Percentiles rank a stretch among this genome's conserved stretches.
Evolutionary conservation across 345 rosid genomes (phyloP).

Genomic region (Syzygium jambos): DNA sequence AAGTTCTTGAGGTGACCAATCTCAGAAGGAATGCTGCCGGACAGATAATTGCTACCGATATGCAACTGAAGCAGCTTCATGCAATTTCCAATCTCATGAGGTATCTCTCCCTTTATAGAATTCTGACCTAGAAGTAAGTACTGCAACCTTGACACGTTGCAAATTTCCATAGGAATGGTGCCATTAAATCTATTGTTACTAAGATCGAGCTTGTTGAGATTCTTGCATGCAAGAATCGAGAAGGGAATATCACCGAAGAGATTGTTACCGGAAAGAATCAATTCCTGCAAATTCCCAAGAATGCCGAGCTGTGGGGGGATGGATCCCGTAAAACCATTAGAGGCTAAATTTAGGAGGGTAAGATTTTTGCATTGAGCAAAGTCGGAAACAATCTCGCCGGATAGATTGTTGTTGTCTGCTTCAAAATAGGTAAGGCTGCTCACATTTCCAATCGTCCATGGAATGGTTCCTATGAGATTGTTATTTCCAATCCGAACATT

Average conservation of each 20-base stretch:
- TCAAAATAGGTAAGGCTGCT: slow-evolving; percentile 87
- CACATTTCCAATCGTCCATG: slow-evolving; percentile 67
- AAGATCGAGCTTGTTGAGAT: slow-evolving; percentile 83
- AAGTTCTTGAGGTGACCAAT: slow-evolving; percentile 62
- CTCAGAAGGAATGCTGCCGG: slow-evolving; percentile 71
- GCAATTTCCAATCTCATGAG: slow-evolving; percentile 69
- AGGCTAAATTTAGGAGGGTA: slow-evolving; percentile 77
- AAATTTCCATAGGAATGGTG: slow-evolving; percentile 58
- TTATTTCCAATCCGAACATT: slow-evolving; percentile 83
- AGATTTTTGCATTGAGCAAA: slow-evolving; percentile 75
- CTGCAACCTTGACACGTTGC: slow-evolving; percentile 56
- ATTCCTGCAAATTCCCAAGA: slow-evolving; percentile 77
- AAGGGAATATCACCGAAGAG: slow-evolving; percentile 70
- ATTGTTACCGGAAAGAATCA: slow-evolving; percentile 81
- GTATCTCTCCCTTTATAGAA: slow-evolving; percentile 66
- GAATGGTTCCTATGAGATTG: slow-evolving; percentile 67
- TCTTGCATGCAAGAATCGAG: slow-evolving; percentile 65
- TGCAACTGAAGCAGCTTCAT: slow-evolving; percentile 46
- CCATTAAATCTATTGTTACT: slow-evolving; percentile 74
- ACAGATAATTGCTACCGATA: slow-evolving; percentile 66
- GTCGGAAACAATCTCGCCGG: slow-evolving; percentile 71
- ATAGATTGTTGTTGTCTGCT: slow-evolving; percentile 73
- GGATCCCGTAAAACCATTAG: slow-evolving; percentile 73
- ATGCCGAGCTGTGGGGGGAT: slow-evolving; percentile 68
- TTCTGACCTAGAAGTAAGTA: slow-evolving; percentile 64